A percentile compares a stretch with the other conserved stretches of the same genome.
These are phyloP conservation scores for Colletotrichum australisinense DNA, from an alignment of 2,329 filamentous ascomycete species.

Conservation along the genomic window DNA sequence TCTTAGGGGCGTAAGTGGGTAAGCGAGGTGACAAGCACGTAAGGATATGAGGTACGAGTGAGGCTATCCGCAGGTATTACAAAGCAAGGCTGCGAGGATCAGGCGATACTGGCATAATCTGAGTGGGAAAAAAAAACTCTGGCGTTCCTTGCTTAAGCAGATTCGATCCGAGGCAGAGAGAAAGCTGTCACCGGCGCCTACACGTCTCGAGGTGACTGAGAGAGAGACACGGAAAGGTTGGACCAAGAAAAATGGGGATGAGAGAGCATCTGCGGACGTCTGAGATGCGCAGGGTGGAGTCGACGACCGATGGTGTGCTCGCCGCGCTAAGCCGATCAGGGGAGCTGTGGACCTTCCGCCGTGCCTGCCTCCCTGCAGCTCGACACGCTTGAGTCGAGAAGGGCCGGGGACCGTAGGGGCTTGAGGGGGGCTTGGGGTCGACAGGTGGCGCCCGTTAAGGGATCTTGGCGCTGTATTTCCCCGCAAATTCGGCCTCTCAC, in stretches of 20 bases:
- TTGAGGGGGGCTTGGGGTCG: neutral
- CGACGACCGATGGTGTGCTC: slow-evolving; percentile 32
- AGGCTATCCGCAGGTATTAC: slow-evolving; percentile 8
- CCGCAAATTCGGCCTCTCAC: slow-evolving; percentile 22
- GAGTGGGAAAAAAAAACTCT: neutral
- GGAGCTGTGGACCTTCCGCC: slow-evolving; percentile 1
- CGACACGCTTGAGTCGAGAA: neutral
- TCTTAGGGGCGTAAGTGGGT: neutral
- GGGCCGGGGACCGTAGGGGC: too few species aligned
- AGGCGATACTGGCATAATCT: slow-evolving; percentile 12
- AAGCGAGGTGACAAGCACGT: neutral
- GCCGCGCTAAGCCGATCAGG: slow-evolving; percentile 16
- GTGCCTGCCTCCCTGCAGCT: slow-evolving; percentile 4
- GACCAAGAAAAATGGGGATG: slow-evolving; percentile 23
- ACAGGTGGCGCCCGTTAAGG: slow-evolving; percentile 6
- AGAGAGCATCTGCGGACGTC: slow-evolving; percentile 10
- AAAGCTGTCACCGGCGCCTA: too few species aligned
- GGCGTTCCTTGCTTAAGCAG: too few species aligned
- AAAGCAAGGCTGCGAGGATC: slow-evolving; percentile 13
- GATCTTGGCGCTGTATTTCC: slow-evolving; percentile 28
- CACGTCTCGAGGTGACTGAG: too few species aligned
- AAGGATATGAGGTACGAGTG: neutral
- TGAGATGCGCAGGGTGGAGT: slow-evolving; percentile 15
- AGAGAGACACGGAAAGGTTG: neutral
- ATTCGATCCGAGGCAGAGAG: too few species aligned